Base-by-base conservation (phyloP, 805 yeast genomes). In the Candida koratica region DNA sequence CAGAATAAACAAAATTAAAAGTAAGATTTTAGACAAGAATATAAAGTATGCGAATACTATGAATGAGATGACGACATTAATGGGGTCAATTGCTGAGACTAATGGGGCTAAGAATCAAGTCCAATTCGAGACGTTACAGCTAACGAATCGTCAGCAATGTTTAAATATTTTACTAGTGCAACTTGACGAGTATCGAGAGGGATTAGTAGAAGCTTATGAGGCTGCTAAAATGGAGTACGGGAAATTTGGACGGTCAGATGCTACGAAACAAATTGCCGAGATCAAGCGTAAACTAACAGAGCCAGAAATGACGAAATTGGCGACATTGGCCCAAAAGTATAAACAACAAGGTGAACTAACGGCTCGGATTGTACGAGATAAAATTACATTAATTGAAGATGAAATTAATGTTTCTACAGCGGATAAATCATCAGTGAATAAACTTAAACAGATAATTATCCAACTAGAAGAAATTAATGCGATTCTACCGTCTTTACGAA, bases 371-470 rank as follows among this genome's bases (percentile, higher is more conserved):
- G 53, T 79, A 7, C 41, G 57, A 20, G 67, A 59, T 9, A 61
- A 59, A 31, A 67, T 78, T 19, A 60, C 60, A 17, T 56, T 63
- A 23, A 55, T 78, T 17, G 70, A 71, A 32, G 73, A 75, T 13
- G 81, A 73, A 37, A 49, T 51, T 61, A 2, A 52, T 63, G 16
- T 51, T 61, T 50, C 46, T 1, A 53, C 61, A 8, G 67, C 65
- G 4, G 71, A 67, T 39, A 48, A 51, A 32, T 57, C 60, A 24
- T 57, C 71, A 0, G 48, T 66, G 11, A 60, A 66, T 25, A 57
- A 55, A n/a, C 68, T 76, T 29, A 64, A 60, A 36, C 43, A 43
- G 12, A 66, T 62, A 27, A 57, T 71, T 4, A 48, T 39, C 2
- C 66, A 58, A 22, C 52, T 67, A 10, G 52, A 51, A 23, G 25